These are phyloP conservation scores for Coemansia sp. DNA, from an alignment of 192 early-diverging fungal genomes.

Conservation along the genomic window DNA sequence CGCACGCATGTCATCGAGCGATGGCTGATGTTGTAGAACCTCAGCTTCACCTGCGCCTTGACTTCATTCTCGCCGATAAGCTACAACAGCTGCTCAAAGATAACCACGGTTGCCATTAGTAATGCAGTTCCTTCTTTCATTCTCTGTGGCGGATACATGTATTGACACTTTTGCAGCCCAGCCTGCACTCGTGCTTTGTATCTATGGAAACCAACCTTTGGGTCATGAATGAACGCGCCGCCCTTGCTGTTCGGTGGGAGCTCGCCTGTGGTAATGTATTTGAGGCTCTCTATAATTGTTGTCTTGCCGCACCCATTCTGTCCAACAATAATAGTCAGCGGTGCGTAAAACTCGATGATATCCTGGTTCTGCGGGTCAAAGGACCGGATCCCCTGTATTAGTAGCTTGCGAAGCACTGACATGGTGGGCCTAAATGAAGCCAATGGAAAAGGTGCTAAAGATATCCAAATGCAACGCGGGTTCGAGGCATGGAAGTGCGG, in stretches of 20 bases:
- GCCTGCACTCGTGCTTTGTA: not conserved
- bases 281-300: conserved; percentile 95
- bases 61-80: conserved; percentile 74
- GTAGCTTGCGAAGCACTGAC: conserved; percentile 68
- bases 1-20: conserved; percentile 73
- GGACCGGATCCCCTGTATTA: conserved; percentile 87
- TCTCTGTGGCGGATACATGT: no score
- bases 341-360: conserved; percentile 83
- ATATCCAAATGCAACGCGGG: not conserved
- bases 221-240: conserved; percentile 94
- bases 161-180: no score
- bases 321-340: conserved; percentile 93
- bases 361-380: conserved; percentile 74
- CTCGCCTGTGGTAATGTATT: conserved; percentile 92
- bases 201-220: conserved; percentile 60
- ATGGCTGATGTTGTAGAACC: conserved; percentile 77
- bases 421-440: conserved; percentile 24
- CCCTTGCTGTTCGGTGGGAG: conserved; percentile 83
- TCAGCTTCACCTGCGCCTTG: conserved; percentile 88
- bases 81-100: conserved; percentile 12
- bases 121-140: not conserved
- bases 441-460: not conserved
- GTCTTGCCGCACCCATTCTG: conserved; percentile 98
- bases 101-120: not conserved
- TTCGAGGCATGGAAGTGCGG: not conserved